These are phyloP conservation scores for Diplodia seriata DNA, from an alignment of 2,329 filamentous ascomycete species.

Conservation along the genomic window DNA sequence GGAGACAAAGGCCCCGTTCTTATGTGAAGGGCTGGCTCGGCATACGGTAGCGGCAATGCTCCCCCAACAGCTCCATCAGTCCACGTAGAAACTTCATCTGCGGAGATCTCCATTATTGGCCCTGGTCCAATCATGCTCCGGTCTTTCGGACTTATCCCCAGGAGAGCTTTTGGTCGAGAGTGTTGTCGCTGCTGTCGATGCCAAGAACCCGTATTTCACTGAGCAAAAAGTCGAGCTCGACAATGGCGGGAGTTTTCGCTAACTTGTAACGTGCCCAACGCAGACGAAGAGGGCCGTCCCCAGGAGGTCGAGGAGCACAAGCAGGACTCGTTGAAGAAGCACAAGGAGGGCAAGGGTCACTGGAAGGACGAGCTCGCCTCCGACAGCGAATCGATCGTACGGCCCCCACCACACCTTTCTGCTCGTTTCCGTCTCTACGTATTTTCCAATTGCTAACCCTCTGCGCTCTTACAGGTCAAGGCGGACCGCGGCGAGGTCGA, in stretches of 20 bases:
- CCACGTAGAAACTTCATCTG: not conserved
- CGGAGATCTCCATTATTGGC: no score
- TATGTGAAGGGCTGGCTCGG: not conserved
- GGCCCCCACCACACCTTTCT: constrained; percentile 28
- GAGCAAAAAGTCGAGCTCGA: not conserved
- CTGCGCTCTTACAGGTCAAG: constrained; percentile 42
- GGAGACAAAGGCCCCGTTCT: not conserved
- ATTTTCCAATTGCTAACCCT: not conserved
- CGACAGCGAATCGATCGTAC: constrained; percentile 43
- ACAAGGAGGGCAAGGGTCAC: constrained; percentile 51
- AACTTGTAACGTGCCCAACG: not conserved
- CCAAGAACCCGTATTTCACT: not conserved
- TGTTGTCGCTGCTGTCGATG: not conserved
- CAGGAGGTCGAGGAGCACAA: constrained; percentile 53
- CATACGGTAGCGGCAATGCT: not conserved
- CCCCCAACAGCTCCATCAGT: not conserved
- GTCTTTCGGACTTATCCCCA: no score
- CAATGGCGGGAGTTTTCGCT: not conserved
- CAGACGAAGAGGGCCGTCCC: constrained; percentile 46
- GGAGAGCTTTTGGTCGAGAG: not conserved
- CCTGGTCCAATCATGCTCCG: no score
- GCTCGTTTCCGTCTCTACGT: not conserved
- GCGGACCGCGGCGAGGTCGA: constrained; percentile 53
- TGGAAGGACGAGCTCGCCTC: constrained; percentile 55
- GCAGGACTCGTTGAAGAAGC: constrained; percentile 54